A percentile compares a stretch with the other conserved stretches of the same genome.
Conservation (phyloP, 2,329 filamentous ascomycete genomes). For the Alternaria sp. region DNA sequence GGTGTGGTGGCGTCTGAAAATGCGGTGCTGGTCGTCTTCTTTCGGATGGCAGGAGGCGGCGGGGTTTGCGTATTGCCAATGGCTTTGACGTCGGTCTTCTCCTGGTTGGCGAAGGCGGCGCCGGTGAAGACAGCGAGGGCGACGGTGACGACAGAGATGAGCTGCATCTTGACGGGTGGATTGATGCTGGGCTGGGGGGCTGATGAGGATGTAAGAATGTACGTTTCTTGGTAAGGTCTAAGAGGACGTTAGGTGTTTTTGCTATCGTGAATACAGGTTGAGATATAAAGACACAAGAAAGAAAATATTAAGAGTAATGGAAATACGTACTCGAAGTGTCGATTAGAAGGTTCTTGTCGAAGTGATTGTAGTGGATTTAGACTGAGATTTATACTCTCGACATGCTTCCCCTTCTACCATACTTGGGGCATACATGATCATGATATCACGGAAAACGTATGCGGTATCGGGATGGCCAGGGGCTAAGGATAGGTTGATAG, state of each 20-base stretch:
- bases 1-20: not conserved
- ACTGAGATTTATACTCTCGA: not conserved
- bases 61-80: not conserved
- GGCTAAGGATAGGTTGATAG: not conserved
- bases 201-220: not conserved
- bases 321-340: not conserved
- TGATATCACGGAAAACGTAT: not conserved
- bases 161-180: slow-evolving; percentile 6
- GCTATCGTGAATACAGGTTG: not conserved
- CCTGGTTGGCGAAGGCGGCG: not conserved
- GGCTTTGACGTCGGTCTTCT: no score
- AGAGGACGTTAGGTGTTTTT: not conserved
- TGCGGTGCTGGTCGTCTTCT: not conserved
- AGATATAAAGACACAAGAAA: not conserved
- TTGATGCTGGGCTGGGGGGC: not conserved
- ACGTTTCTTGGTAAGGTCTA: not conserved
- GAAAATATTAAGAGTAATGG: not conserved
- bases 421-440: not conserved
- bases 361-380: not conserved
- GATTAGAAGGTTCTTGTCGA: not conserved
- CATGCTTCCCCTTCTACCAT: not conserved
- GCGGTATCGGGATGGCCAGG: not conserved
- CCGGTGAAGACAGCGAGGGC: not conserved
- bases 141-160: not conserved
- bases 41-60: not conserved